Percentiles rank a stretch among this genome's conserved stretches.
phyloP scores from a whole-genome alignment of 2,329 filamentous ascomycete genomes.

The Botrytis tulipae region DNA sequence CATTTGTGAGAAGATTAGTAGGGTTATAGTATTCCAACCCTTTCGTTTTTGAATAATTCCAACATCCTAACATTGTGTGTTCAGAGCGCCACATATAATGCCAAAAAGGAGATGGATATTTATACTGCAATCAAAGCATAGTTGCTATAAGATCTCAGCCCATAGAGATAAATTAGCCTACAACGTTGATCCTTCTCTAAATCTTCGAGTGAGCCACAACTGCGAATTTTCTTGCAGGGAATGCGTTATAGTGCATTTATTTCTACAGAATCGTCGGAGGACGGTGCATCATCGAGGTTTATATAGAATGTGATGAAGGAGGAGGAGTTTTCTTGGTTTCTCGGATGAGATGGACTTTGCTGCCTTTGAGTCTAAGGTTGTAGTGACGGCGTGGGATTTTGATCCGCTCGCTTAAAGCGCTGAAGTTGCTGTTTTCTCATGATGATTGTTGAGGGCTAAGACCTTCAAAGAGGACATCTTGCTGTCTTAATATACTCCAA shows the following conservation, averaged over 20 bases:
- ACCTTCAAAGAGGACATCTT: not conserved
- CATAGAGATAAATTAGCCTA: too few relatives aligned
- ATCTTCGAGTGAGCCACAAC: not conserved
- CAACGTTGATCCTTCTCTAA: too few relatives aligned
- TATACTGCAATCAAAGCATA: too few relatives aligned
- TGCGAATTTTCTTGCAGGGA: not conserved
- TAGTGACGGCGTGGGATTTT: too few relatives aligned
- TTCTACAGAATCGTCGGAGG: not conserved
- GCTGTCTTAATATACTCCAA: too few relatives aligned
- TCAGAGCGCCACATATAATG: too few relatives aligned
- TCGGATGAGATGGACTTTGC: not conserved
- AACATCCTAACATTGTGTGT: too few relatives aligned
- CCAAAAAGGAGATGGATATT: too few relatives aligned
- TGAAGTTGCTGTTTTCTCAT: not conserved
- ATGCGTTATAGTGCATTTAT: not conserved
- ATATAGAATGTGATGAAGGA: fast-evolving
- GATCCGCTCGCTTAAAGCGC: not conserved
- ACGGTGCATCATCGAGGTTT: fast-evolving
- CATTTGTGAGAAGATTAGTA: fast-evolving
- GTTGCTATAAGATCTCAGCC: too few relatives aligned
- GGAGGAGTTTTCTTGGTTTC: fast-evolving
- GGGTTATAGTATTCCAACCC: not conserved
- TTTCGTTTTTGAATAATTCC: not conserved
- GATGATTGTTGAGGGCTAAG: too few relatives aligned
- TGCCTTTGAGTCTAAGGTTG: fast-evolving